Percentiles rank a stretch among this genome's conserved stretches.
These are phyloP conservation scores for Serpula lacrymans DNA, from an alignment of 768 basidiomycete genomes.

Conservation along the genomic window DNA sequence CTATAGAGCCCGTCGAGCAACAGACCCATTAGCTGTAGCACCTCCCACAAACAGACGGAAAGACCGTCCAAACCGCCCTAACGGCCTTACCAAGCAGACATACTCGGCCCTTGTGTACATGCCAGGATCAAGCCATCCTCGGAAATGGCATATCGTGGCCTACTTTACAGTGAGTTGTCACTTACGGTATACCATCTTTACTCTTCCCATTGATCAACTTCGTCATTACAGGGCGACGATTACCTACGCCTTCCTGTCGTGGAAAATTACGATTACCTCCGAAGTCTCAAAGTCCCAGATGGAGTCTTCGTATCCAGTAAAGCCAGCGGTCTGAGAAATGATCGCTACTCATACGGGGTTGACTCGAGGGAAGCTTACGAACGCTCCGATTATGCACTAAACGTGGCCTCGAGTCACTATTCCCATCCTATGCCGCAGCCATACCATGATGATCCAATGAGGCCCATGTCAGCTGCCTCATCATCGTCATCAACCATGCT, in stretches of 20 bases:
- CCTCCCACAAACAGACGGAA: slow-evolving; percentile 66
- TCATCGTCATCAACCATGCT: slow-evolving; percentile 10
- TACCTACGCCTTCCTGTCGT: slow-evolving; percentile 68
- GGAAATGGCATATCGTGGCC: slow-evolving; percentile 83
- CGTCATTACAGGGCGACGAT: slow-evolving; percentile 54
- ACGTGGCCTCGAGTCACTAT: slow-evolving; percentile 6
- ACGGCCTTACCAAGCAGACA: slow-evolving; percentile 84
- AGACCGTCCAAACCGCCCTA: slow-evolving; percentile 73
- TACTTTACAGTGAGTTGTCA: slow-evolving; percentile 64
- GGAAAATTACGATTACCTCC: slow-evolving; percentile 72
- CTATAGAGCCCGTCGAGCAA: slow-evolving; percentile 56
- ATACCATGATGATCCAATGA: slow-evolving; percentile 12
- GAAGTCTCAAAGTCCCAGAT: slow-evolving; percentile 60
- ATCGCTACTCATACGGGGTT: slow-evolving; percentile 13
- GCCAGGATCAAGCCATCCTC: slow-evolving; percentile 51
- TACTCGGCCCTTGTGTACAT: slow-evolving; percentile 74
- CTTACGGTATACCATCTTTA: slow-evolving; percentile 1
- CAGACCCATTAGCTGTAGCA: slow-evolving; percentile 56
- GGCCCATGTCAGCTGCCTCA: slow-evolving; percentile 13
- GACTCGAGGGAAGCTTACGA: slow-evolving; percentile 16
- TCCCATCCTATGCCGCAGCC: slow-evolving; percentile 7
- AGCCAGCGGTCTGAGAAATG: slow-evolving; percentile 31
- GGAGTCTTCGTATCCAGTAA: slow-evolving; percentile 76
- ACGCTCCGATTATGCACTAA: slow-evolving; percentile 9
- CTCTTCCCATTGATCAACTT: slow-evolving; percentile 1